Evolutionary conservation across 78 protist species (phyloP).

Genomic region (Pigoraptor vietnamica): DNA sequence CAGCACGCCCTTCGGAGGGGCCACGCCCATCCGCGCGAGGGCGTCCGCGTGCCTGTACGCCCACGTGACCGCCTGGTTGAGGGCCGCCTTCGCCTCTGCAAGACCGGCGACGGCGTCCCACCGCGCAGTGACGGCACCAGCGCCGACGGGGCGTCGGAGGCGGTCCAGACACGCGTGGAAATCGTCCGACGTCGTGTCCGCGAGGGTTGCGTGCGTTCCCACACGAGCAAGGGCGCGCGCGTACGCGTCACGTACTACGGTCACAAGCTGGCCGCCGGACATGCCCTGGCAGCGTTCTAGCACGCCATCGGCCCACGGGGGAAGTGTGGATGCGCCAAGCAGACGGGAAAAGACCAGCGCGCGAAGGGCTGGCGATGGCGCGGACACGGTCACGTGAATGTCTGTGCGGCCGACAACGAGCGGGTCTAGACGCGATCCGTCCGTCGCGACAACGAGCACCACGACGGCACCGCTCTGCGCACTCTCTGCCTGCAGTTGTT

Average conservation of each 20-base stretch:
- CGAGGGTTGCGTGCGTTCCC: not conserved
- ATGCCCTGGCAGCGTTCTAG: not conserved
- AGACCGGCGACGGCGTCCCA: conserved; percentile 57
- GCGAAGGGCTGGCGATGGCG: not conserved
- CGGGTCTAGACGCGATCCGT: not conserved
- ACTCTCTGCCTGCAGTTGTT: not conserved
- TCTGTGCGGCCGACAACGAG: not conserved
- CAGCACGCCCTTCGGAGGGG: conserved; percentile 94
- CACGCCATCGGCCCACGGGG: not conserved
- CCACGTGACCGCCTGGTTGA: conserved; percentile 97
- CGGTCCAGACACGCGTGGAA: not conserved
- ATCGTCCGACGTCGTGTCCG: not conserved
- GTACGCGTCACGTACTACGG: not conserved
- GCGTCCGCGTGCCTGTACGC: conserved; percentile 99
- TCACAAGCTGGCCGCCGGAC: not conserved
- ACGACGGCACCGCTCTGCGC: not conserved
- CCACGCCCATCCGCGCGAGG: conserved; percentile 96
- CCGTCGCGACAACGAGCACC: not conserved
- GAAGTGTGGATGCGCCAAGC: not conserved
- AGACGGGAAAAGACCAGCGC: not conserved
- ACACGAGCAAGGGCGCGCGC: not conserved
- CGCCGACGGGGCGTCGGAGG: not conserved
- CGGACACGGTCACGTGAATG: not conserved
- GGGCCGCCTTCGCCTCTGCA: conserved; percentile 73
- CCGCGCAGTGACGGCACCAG: not conserved